Percentiles rank a stretch among this genome's conserved stretches.
phyloP scores from a whole-genome alignment of 2,329 filamentous ascomycete species.

The Aspergillus pseudoterreus region DNA sequence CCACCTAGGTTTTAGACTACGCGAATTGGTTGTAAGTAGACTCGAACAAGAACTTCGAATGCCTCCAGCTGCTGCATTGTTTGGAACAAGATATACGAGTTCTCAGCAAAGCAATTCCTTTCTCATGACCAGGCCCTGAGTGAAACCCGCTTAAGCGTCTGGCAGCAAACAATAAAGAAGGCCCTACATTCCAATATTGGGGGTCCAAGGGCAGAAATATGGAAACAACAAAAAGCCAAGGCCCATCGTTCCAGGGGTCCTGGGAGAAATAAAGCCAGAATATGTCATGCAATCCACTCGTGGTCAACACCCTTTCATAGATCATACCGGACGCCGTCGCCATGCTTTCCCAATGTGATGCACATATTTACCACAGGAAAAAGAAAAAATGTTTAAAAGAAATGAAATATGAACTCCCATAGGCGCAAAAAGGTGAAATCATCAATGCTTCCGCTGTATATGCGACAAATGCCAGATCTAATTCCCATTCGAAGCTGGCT shows the following conservation, averaged over 20 bases:
- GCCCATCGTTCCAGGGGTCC: constrained; percentile 12
- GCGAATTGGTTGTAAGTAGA: no score
- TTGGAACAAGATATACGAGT: no score
- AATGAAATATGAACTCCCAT: constrained; percentile 5
- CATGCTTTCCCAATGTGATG: constrained; percentile 26
- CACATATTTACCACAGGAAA: constrained; percentile 17
- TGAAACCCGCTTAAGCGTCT: neutral
- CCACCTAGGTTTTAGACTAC: no score
- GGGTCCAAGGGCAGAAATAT: constrained; percentile 1
- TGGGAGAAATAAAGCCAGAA: constrained; percentile 6
- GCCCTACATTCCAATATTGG: neutral
- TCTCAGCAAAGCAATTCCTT: no score
- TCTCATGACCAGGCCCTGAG: no score
- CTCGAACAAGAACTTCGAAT: no score
- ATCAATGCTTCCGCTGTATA: constrained; percentile 11
- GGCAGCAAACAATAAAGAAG: constrained; percentile 5
- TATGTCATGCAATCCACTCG: constrained; percentile 19
- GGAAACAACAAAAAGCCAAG: constrained; percentile 1
- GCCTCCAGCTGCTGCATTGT: no score
- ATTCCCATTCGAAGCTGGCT: constrained; percentile 23
- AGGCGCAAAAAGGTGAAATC: constrained; percentile 7
- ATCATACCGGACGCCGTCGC: constrained; percentile 25
- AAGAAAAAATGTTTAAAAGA: constrained; percentile 13
- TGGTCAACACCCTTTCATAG: constrained; percentile 14
- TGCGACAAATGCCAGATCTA: constrained; percentile 12